Conservation (phyloP, 2,329 filamentous ascomycete genomes). For the Lachnellula willkommii region DNA sequence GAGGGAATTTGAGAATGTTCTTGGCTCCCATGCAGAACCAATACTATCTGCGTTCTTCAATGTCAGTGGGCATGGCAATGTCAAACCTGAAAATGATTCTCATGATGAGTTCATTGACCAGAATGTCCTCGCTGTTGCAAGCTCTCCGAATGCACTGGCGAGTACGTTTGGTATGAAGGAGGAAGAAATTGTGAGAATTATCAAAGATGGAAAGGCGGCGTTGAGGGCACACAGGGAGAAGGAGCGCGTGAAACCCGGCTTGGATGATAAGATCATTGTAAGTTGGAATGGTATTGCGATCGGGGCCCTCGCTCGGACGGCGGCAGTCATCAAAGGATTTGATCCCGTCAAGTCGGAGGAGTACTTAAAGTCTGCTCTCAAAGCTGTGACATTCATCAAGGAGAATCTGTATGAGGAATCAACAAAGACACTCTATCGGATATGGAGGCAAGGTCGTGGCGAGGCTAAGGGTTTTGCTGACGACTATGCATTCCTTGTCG, state of each 20-base stretch:
- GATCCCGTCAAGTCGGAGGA: conserved; percentile 51
- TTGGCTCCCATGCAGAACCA: conserved; percentile 62
- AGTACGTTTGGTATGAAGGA: conserved; percentile 68
- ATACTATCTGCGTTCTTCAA: conserved; percentile 82
- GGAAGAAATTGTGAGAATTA: conserved; percentile 61
- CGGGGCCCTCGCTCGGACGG: conserved; percentile 70
- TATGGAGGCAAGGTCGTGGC: conserved; percentile 64
- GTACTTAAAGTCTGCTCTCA: conserved; percentile 62
- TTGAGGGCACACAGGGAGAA: conserved; percentile 66
- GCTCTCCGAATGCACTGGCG: conserved; percentile 62
- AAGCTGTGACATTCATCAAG: conserved; percentile 67
- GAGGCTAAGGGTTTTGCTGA: conserved; percentile 75
- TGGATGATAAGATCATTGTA: conserved; percentile 85
- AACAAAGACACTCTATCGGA: conserved; percentile 61
- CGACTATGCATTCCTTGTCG: conserved; percentile 86
- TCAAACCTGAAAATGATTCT: conserved; percentile 74
- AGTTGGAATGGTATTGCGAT: conserved; percentile 88
- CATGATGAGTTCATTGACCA: conserved; percentile 94
- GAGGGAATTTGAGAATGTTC: conserved; percentile 74
- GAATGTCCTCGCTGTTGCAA: conserved; percentile 74
- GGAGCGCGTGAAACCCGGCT: conserved; percentile 67
- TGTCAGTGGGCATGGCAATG: conserved; percentile 78
- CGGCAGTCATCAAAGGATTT: conserved; percentile 58
- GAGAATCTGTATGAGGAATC: conserved; percentile 64
- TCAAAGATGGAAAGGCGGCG: conserved; percentile 61